phyloP scores from a whole-genome alignment of 345 rosid species.

The Raphanus raphanistrum region DNA sequence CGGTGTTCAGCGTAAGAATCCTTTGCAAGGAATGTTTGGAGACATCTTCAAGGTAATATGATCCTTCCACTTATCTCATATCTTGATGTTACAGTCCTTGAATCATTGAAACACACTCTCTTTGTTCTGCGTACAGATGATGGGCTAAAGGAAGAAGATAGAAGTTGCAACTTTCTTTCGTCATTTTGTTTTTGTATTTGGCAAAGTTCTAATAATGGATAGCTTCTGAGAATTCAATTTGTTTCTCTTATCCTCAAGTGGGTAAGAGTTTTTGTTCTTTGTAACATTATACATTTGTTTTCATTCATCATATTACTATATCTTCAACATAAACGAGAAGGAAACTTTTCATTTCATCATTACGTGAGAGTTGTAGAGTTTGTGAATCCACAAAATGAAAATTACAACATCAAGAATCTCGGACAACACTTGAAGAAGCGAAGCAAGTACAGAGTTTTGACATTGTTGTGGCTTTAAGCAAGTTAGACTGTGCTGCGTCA shows the following conservation, averaged over 20 bases:
- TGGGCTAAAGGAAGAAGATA: conserved; percentile 29
- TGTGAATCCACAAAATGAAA: neutral
- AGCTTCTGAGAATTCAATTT: conserved; percentile 27
- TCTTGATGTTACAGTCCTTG: neutral
- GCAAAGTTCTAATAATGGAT: conserved; percentile 21
- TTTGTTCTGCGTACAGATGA: conserved; percentile 31
- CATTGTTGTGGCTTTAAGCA: conserved; percentile 50
- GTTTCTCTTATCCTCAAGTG: conserved; percentile 12
- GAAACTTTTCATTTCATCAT: neutral
- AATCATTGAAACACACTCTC: neutral
- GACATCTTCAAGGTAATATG: conserved; percentile 68
- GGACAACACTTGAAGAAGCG: conserved; percentile 34
- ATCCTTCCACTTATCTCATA: neutral
- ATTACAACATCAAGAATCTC: conserved; percentile 22
- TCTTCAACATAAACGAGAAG: neutral
- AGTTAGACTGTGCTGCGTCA: conserved; percentile 93
- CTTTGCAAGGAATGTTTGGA: conserved; percentile 85
- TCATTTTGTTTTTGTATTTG: conserved; percentile 16
- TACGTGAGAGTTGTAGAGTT: neutral
- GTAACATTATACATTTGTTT: conserved; percentile 30
- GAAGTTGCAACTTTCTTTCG: neutral
- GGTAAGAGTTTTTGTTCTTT: conserved; percentile 17
- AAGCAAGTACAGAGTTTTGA: conserved; percentile 43
- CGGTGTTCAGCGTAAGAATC: conserved; percentile 80
- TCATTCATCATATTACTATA: neutral